Evolutionary conservation across 2,329 filamentous ascomycete species (phyloP).

Genomic region (Arthrobotrys conoides): DNA sequence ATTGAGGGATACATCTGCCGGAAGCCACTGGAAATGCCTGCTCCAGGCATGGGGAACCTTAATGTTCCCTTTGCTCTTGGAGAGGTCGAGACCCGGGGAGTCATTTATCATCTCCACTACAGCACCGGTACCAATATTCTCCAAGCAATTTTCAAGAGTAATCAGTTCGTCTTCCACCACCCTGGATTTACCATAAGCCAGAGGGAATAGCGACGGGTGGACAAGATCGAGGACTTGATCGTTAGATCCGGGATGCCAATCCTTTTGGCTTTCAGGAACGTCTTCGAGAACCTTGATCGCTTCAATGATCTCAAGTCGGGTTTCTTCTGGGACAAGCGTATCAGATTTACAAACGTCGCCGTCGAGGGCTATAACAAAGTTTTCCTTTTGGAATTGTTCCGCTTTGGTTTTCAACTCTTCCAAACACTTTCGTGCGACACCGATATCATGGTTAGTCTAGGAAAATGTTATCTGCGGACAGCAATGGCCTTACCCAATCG

Average conservation of each 20-base stretch:
- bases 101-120: neutral
- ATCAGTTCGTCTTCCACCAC: conserved; percentile 60
- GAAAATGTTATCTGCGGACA: neutral
- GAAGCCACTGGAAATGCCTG: conserved; percentile 69
- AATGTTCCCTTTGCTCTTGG: conserved; percentile 18
- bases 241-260: conserved; percentile 75
- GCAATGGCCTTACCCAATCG: conserved; percentile 64
- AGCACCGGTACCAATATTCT: conserved; percentile 5
- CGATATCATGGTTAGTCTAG: neutral
- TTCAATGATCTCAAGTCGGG: conserved; percentile 67
- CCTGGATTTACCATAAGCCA: conserved; percentile 70
- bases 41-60: conserved; percentile 29
- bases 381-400: conserved; percentile 67
- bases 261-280: conserved; percentile 70
- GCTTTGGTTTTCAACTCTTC: conserved; percentile 72
- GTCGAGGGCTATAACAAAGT: conserved; percentile 70
- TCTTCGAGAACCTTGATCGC: conserved; percentile 71
- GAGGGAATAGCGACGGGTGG: conserved; percentile 75
- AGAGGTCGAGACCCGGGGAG: neutral
- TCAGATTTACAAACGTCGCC: conserved; percentile 73
- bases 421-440: conserved; percentile 65
- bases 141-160: conserved; percentile 33
- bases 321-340: conserved; percentile 66
- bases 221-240: conserved; percentile 75
- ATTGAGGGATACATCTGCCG: conserved; percentile 66